Percentiles rank a stretch among this genome's conserved stretches.
Evolutionary conservation across 2,329 filamentous ascomycete genomes (phyloP).

Genomic region (Ramichloridium luteum): DNA sequence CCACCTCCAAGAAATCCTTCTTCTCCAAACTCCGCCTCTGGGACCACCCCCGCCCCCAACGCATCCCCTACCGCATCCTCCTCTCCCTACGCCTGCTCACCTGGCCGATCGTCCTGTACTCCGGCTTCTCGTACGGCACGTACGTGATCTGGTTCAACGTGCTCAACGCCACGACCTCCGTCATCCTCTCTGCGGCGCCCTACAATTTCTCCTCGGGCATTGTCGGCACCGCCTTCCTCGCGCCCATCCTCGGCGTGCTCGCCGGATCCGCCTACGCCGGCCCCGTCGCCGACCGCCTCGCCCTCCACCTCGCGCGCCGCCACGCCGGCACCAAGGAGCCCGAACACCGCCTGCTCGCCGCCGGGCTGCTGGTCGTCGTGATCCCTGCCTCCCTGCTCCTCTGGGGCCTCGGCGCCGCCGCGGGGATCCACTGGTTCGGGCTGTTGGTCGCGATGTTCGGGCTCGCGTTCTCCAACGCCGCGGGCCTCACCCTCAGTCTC

Average conservation of each 20-base stretch:
- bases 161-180: slow-evolving; percentile 28
- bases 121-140: slow-evolving; percentile 29
- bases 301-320: slow-evolving; percentile 25
- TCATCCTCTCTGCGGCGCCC: slow-evolving; percentile 23
- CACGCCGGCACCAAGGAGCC: slow-evolving; percentile 29
- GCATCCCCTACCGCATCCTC: slow-evolving; percentile 20
- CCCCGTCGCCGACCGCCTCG: slow-evolving; percentile 24
- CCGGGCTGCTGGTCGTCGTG: slow-evolving; percentile 28
- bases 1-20: slow-evolving; percentile 9
- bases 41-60: slow-evolving; percentile 14
- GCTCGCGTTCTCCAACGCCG: slow-evolving; percentile 31
- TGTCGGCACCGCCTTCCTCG: slow-evolving; percentile 27
- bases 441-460: slow-evolving; percentile 34
- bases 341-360: slow-evolving; percentile 29
- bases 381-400: slow-evolving; percentile 34
- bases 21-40: slow-evolving; percentile 13
- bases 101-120: slow-evolving; percentile 28
- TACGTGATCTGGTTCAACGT: slow-evolving; percentile 22
- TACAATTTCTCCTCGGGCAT: slow-evolving; percentile 27
- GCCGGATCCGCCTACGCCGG: slow-evolving; percentile 26
- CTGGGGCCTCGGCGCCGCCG: slow-evolving; percentile 36
- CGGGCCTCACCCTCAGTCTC: slow-evolving; percentile 29
- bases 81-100: slow-evolving; percentile 26
- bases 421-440: slow-evolving; percentile 36
- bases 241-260: slow-evolving; percentile 25